phyloP scores from a whole-genome alignment of 345 rosid genomes.

The Fremontodendron californicum region DNA sequence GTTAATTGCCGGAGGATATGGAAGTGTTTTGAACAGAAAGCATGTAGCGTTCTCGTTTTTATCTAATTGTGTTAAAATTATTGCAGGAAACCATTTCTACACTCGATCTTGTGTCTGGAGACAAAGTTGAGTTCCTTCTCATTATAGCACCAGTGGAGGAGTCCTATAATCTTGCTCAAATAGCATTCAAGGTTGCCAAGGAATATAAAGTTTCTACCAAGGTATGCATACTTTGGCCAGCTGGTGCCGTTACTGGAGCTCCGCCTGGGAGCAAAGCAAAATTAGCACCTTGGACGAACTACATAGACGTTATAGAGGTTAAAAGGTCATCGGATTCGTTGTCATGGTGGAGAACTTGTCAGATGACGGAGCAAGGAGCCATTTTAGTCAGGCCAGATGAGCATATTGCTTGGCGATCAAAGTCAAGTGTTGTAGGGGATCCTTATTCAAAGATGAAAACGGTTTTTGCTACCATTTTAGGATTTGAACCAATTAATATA shows the following conservation, averaged over 20 bases:
- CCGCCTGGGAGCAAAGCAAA: conserved; percentile 36
- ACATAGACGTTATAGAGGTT: conserved; percentile 55
- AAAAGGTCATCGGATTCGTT: conserved; percentile 30
- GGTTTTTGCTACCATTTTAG: conserved; percentile 52
- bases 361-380: conserved; percentile 63
- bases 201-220: conserved; percentile 47
- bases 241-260: conserved; percentile 21
- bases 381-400: conserved; percentile 79
- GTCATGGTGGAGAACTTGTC: conserved; percentile 79
- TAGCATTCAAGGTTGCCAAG: conserved; percentile 48
- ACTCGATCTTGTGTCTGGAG: conserved; percentile 59
- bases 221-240: conserved; percentile 70
- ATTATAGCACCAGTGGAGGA: conserved; percentile 59
- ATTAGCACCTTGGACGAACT: conserved; percentile 61
- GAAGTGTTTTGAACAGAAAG: background rate
- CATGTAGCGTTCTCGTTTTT: background rate
- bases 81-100: conserved; percentile 55
- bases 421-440: conserved; percentile 39
- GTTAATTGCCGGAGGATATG: background rate
- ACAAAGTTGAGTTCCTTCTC: conserved; percentile 78
- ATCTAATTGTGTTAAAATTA: conserved; percentile 2
- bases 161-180: conserved; percentile 65
- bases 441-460: conserved; percentile 47
- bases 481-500: conserved; percentile 12
- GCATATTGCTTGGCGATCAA: conserved; percentile 74